phyloP scores from a whole-genome alignment of 2,329 filamentous ascomycete species.

The Apiospora malaysiana region DNA sequence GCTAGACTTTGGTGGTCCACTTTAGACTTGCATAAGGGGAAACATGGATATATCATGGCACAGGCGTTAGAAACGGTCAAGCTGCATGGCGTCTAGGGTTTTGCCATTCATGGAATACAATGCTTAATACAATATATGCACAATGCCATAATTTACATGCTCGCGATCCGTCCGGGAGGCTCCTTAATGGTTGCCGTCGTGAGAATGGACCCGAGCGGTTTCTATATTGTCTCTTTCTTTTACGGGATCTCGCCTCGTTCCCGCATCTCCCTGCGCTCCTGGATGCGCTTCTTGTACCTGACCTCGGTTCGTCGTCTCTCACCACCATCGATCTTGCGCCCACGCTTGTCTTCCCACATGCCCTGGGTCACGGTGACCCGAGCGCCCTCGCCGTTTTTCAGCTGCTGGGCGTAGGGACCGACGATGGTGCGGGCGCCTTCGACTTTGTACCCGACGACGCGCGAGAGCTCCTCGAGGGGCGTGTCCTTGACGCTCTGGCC shows the following conservation, averaged over 20 bases:
- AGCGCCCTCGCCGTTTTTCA: slow-evolving; percentile 70
- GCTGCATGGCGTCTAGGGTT: slow-evolving; percentile 12
- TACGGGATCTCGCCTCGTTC: slow-evolving; percentile 39
- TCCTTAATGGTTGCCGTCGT: neutral
- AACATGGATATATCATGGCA: slow-evolving; percentile 4
- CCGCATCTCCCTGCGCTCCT: slow-evolving; percentile 73
- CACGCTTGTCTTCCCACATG: slow-evolving; percentile 89
- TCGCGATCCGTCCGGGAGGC: neutral
- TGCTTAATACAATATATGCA: slow-evolving; percentile 24
- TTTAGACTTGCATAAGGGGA: slow-evolving; percentile 16
- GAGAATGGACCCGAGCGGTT: neutral
- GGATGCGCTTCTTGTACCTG: slow-evolving; percentile 81
- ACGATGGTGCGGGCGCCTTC: slow-evolving; percentile 71
- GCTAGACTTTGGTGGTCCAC: slow-evolving; percentile 72
- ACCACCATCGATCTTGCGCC: slow-evolving; percentile 94
- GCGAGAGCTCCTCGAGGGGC: slow-evolving; percentile 49
- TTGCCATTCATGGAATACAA: slow-evolving; percentile 20
- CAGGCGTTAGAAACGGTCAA: slow-evolving; percentile 7
- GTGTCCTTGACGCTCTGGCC: slow-evolving; percentile 46
- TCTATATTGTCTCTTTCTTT: slow-evolving; percentile 2
- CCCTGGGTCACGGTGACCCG: slow-evolving; percentile 78
- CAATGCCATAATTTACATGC: slow-evolving; percentile 19
- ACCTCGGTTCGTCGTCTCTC: slow-evolving; percentile 88
- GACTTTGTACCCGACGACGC: slow-evolving; percentile 70
- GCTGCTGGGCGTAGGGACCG: slow-evolving; percentile 74